A percentile compares a stretch with the other conserved stretches of the same genome.
Evolutionary conservation across 23 red algal species (phyloP).

Genomic region (Gracilaria domingensis): DNA sequence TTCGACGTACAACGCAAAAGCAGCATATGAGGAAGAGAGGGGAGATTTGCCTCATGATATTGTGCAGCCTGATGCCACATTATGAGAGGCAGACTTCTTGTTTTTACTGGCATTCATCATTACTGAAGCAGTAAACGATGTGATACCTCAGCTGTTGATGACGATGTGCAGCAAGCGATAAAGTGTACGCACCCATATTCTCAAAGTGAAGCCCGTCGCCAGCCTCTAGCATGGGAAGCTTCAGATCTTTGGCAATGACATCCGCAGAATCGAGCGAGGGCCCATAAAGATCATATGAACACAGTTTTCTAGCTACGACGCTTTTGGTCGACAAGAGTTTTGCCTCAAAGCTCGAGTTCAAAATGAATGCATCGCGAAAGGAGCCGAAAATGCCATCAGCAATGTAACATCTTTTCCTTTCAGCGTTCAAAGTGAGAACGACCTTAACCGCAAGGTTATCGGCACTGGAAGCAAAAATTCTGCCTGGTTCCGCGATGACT

Average conservation of each 20-base stretch:
- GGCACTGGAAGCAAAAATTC: conserved; percentile 76
- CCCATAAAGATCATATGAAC: conserved; percentile 70
- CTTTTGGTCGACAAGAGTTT: too few relatives aligned
- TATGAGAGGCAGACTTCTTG: too few relatives aligned
- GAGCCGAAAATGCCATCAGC: too few relatives aligned
- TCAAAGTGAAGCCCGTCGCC: conserved; percentile 90
- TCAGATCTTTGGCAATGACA: too few relatives aligned
- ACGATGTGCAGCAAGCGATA: conserved; percentile 58
- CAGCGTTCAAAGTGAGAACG: conserved; percentile 1
- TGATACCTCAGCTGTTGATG: neutral
- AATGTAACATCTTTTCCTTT: too few relatives aligned
- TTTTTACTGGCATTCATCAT: too few relatives aligned
- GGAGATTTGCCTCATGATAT: neutral
- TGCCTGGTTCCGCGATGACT: too few relatives aligned
- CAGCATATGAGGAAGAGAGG: neutral
- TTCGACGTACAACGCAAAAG: too few relatives aligned
- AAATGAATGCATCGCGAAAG: too few relatives aligned
- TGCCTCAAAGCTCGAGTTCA: too few relatives aligned
- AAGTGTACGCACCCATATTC: conserved; percentile 92
- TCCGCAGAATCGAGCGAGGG: conserved; percentile 79
- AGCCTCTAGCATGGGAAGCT: conserved; percentile 60
- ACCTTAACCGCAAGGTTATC: conserved; percentile 75
- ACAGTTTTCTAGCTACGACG: neutral
- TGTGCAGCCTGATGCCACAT: too few relatives aligned
- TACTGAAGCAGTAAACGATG: conserved; percentile 32